phyloP scores from a whole-genome alignment of 2,329 filamentous ascomycete species.

The Phoma sp. region DNA sequence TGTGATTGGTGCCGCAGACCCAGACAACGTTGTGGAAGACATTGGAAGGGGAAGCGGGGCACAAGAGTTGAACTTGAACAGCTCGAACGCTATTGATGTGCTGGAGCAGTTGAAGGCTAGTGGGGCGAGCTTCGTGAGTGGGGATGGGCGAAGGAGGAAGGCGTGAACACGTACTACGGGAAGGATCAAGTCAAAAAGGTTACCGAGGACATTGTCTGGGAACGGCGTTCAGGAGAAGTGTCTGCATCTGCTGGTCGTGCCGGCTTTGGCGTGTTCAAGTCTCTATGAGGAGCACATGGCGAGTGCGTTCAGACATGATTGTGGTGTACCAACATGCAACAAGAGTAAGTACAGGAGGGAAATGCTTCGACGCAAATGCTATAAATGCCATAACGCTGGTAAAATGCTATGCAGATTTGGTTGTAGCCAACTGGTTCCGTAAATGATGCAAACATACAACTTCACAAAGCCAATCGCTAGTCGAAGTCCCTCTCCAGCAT shows the following conservation, averaged over 20 bases:
- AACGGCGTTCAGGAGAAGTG: not conserved
- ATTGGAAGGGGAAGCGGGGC: conserved; percentile 47
- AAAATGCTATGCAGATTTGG: conserved; percentile 1
- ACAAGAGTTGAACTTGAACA: conserved; percentile 36
- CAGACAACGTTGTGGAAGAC: conserved; percentile 57
- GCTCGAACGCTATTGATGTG: conserved; percentile 43
- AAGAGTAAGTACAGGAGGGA: not conserved
- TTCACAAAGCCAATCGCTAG: not conserved
- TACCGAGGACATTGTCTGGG: not conserved
- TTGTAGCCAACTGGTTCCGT: not conserved
- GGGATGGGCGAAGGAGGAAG: conserved; percentile 45
- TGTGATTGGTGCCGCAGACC: conserved; percentile 69
- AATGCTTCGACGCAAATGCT: not conserved
- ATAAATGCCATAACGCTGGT: not conserved
- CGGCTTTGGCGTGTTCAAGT: not conserved
- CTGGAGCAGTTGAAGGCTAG: conserved; percentile 46
- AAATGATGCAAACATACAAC: not conserved
- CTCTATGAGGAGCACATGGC: not conserved
- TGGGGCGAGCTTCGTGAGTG: conserved; percentile 35
- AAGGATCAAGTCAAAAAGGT: not conserved
- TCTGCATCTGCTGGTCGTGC: not conserved
- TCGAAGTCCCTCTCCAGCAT: conserved; percentile 67
- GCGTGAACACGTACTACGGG: conserved; percentile 13
- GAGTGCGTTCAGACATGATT: too few relatives aligned
- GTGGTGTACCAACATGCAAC: not conserved